These are phyloP conservation scores for Tolypocladium endophyticum DNA, from an alignment of 2,329 filamentous ascomycete genomes.

Conservation along the genomic window DNA sequence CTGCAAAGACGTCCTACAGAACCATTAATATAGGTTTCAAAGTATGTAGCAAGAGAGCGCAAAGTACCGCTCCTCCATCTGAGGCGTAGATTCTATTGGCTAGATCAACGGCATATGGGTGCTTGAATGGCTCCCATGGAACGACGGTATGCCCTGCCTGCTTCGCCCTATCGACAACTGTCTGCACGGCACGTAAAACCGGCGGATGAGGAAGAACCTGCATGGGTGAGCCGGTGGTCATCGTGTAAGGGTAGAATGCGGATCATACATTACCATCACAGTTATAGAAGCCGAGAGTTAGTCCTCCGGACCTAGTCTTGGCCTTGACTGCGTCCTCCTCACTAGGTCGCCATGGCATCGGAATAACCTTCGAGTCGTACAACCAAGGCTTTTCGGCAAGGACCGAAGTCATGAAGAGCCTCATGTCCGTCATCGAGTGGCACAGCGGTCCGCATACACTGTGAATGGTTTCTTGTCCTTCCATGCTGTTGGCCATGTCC, in stretches of 20 bases:
- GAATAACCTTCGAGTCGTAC: constrained; percentile 21
- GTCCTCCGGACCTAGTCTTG: constrained; percentile 9
- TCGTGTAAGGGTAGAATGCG: background rate
- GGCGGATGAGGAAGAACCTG: background rate
- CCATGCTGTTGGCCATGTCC: constrained; percentile 21
- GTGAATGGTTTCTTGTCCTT: constrained; percentile 21
- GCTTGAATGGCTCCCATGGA: constrained; percentile 19
- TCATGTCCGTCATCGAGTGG: constrained; percentile 11
- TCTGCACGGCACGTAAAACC: constrained; percentile 11
- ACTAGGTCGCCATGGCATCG: constrained; percentile 23
- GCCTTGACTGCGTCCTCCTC: constrained; percentile 13
- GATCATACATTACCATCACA: constrained; percentile 11
- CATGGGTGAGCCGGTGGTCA: background rate
- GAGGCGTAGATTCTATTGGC: constrained; percentile 15
- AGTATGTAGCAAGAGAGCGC: background rate
- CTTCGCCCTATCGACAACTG: constrained; percentile 13
- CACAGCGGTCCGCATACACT: constrained; percentile 22
- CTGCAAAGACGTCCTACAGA: constrained; percentile 14
- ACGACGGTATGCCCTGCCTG: constrained; percentile 16
- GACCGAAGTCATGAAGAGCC: constrained; percentile 15
- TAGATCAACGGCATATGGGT: constrained; percentile 14
- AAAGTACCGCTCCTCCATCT: constrained; percentile 17
- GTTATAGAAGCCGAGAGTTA: constrained; percentile 21
- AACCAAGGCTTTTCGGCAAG: constrained; percentile 22
- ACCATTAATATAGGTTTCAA: background rate